Conservation (phyloP, 106 monocot species). For the Acanthochlamys bracteata region DNA sequence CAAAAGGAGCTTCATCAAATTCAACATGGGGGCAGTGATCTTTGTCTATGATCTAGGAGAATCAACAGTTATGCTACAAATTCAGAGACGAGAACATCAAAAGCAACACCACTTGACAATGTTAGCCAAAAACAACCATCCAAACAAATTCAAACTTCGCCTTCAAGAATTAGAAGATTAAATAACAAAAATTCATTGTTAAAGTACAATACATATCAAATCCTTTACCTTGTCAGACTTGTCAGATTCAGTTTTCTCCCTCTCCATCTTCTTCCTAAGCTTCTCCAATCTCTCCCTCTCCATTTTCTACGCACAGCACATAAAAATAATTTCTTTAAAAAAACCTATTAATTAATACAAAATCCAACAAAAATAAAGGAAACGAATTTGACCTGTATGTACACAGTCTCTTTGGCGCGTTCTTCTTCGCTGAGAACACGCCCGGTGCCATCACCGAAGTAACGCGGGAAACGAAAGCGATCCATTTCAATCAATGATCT, state of each 20-base stretch:
- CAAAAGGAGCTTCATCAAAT: too few relatives aligned
- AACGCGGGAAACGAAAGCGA: slow-evolving; percentile 12
- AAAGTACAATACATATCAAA: too few relatives aligned
- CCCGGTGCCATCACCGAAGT: slow-evolving; percentile 29
- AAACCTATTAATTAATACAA: background rate
- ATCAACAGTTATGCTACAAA: too few relatives aligned
- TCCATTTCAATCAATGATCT: too few relatives aligned
- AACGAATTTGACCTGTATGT: slow-evolving; percentile 24
- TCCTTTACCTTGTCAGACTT: slow-evolving; percentile 8
- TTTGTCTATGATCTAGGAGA: too few relatives aligned
- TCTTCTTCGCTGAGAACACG: slow-evolving; percentile 35
- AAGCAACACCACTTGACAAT: too few relatives aligned
- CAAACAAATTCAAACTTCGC: too few relatives aligned
- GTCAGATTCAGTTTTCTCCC: background rate
- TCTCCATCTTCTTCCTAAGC: slow-evolving; percentile 8
- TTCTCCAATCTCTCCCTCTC: slow-evolving; percentile 15
- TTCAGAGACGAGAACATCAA: too few relatives aligned
- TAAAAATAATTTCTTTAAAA: background rate
- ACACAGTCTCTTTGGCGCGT: slow-evolving; percentile 34
- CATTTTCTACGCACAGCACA: slow-evolving; percentile 4
- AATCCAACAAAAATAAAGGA: background rate
- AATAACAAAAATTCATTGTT: too few relatives aligned
- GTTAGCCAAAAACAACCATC: too few relatives aligned
- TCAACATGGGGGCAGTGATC: too few relatives aligned
- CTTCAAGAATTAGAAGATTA: too few relatives aligned